Percentiles rank a stretch among this genome's conserved stretches.
Evolutionary conservation across 2,329 filamentous ascomycete genomes (phyloP).

Genomic region (Fusarium concolor): DNA sequence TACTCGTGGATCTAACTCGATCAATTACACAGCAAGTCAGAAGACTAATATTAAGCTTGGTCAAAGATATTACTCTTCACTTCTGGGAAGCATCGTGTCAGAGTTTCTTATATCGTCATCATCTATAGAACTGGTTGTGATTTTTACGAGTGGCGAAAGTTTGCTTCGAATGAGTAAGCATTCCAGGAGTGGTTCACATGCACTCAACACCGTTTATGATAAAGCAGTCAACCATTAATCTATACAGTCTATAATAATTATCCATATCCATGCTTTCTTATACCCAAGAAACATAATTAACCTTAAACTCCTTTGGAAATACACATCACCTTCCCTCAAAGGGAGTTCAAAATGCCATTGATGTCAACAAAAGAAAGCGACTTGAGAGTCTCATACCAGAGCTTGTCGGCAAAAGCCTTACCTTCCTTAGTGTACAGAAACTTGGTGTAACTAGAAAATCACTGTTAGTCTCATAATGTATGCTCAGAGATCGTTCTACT

Average conservation of each 20-base stretch:
- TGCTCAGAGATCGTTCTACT: background rate
- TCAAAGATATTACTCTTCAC: background rate
- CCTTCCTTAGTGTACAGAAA: constrained; percentile 52
- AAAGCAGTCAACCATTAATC: background rate
- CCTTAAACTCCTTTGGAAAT: too few relatives aligned
- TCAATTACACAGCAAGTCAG: background rate
- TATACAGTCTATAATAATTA: background rate
- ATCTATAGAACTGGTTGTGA: too few relatives aligned
- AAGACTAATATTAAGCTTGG: background rate
- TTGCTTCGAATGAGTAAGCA: too few relatives aligned
- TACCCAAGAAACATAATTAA: too few relatives aligned
- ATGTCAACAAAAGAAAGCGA: constrained; percentile 51
- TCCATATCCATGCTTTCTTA: too few relatives aligned
- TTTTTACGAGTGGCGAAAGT: too few relatives aligned
- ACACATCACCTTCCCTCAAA: background rate
- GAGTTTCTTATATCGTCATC: too few relatives aligned
- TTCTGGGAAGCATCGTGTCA: too few relatives aligned
- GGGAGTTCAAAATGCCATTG: constrained; percentile 26
- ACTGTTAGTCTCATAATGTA: constrained; percentile 8
- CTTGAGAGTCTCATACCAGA: constrained; percentile 55
- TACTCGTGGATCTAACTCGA: background rate
- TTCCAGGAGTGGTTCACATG: too few relatives aligned
- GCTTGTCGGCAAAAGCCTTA: constrained; percentile 47
- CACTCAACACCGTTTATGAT: background rate
- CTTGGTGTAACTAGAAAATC: constrained; percentile 45